A percentile compares a stretch with the other conserved stretches of the same genome.
These are phyloP conservation scores for Globomyces sp. DNA, from an alignment of 371 early-diverging fungal genomes.

Conservation along the genomic window DNA sequence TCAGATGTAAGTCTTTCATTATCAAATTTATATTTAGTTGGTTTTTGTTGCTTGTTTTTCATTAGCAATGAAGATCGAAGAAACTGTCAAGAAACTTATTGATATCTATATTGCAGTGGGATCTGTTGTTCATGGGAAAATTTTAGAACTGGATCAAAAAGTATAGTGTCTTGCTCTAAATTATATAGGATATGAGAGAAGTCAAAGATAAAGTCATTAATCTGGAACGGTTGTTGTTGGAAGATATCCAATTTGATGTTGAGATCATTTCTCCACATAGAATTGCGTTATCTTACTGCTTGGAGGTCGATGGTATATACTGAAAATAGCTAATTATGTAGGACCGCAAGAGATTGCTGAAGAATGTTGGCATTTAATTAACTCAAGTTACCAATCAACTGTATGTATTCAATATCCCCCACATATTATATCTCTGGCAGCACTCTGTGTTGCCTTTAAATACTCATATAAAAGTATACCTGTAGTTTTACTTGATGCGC, in stretches of 20 bases:
- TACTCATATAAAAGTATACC: not conserved
- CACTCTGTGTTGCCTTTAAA: conserved; percentile 65
- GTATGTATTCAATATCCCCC: conserved; percentile 82
- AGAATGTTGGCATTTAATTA: conserved; percentile 44
- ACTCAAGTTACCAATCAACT: conserved; percentile 77
- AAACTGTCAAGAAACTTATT: conserved; percentile 33
- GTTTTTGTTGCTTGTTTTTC: conserved; percentile 25
- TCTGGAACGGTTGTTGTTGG: conserved; percentile 16
- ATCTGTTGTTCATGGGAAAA: not conserved
- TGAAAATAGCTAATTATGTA: not conserved
- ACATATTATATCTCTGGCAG: conserved; percentile 81
- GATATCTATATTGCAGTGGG: conserved; percentile 27
- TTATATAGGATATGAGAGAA: conserved; percentile 15
- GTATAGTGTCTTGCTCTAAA: not conserved
- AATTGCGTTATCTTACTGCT: conserved; percentile 12
- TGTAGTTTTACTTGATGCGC: not conserved
- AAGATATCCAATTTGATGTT: conserved; percentile 22
- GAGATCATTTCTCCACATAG: conserved; percentile 15
- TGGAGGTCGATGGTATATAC: not conserved
- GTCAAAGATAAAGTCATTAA: conserved; percentile 17
- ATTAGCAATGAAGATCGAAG: conserved; percentile 34
- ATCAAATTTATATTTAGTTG: conserved; percentile 13
- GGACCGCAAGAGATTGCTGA: conserved; percentile 8
- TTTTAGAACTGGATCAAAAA: conserved; percentile 18
- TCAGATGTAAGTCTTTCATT: not conserved